Conservation (phyloP, 2,329 filamentous ascomycete genomes). For the Didymella pinodella region DNA sequence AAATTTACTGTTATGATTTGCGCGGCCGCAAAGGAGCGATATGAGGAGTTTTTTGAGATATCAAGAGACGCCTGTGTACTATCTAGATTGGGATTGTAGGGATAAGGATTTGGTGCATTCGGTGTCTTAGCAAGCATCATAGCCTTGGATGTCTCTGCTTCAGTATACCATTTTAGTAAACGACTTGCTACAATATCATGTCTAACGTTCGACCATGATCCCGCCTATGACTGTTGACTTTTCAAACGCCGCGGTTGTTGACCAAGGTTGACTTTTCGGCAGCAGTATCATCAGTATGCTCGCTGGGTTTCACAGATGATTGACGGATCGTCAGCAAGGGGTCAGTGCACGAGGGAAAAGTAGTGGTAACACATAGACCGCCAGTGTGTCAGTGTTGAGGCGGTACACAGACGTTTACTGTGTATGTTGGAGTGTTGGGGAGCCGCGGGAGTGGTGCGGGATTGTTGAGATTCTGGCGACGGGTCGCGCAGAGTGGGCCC, state of each 20-base stretch:
- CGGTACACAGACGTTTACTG: neutral
- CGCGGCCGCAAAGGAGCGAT: constrained; percentile 22
- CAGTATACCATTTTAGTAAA: constrained; percentile 41
- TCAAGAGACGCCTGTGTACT: constrained; percentile 43
- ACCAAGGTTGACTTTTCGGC: neutral
- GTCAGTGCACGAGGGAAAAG: neutral
- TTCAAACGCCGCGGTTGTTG: constrained; percentile 7
- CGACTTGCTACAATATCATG: constrained; percentile 39
- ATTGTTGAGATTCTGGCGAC: constrained; percentile 9
- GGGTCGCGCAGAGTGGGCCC: neutral
- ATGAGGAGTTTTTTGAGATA: constrained; percentile 32
- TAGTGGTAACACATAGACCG: neutral
- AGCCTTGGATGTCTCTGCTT: constrained; percentile 37
- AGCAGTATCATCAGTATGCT: neutral
- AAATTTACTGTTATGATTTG: constrained; percentile 53
- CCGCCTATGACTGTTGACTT: neutral
- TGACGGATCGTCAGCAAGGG: neutral
- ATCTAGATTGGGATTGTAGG: constrained; percentile 49
- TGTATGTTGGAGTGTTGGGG: constrained; percentile 1
- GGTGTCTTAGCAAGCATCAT: constrained; percentile 37
- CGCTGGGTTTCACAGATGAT: neutral
- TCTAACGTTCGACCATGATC: constrained; percentile 26
- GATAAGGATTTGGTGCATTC: constrained; percentile 38
- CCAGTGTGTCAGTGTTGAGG: constrained; percentile 4
- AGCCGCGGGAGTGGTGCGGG: constrained; percentile 8